These are phyloP conservation scores for Inga oerstediana DNA, from an alignment of 306 rosid species.

Conservation along the genomic window DNA sequence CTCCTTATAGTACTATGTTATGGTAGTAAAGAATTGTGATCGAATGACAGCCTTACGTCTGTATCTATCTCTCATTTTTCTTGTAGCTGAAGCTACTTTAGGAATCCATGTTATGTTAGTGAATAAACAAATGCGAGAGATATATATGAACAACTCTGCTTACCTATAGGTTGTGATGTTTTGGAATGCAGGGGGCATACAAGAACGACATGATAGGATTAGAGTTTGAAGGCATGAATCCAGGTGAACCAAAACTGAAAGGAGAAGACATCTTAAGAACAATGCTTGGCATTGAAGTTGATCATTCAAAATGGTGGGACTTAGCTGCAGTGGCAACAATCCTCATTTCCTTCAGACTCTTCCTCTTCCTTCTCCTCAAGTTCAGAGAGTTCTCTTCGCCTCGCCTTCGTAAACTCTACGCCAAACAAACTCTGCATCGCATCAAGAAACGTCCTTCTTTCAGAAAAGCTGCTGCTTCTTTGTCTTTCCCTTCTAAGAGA, in stretches of 20 bases:
- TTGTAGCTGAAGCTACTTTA: background rate
- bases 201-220: constrained; percentile 84
- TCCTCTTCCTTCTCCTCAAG: constrained; percentile 72
- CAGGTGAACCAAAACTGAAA: constrained; percentile 67
- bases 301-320: constrained; percentile 92
- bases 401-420: constrained; percentile 47
- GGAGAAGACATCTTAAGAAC: constrained; percentile 62
- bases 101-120: background rate
- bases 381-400: constrained; percentile 70
- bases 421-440: constrained; percentile 55
- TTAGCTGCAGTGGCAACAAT: constrained; percentile 57
- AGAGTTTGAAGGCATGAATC: constrained; percentile 59
- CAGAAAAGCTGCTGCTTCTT: constrained; percentile 38
- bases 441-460: constrained; percentile 81
- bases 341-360: constrained; percentile 57
- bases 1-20: background rate
- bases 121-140: background rate
- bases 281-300: constrained; percentile 65
- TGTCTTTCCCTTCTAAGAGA: constrained; percentile 69
- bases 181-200: constrained; percentile 73
- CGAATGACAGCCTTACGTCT: background rate
- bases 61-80: background rate
- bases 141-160: background rate
- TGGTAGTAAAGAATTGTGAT: background rate
- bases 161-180: background rate